These are phyloP conservation scores for Diplocarpon rosae DNA, from an alignment of 2,329 filamentous ascomycete genomes.

Conservation along the genomic window DNA sequence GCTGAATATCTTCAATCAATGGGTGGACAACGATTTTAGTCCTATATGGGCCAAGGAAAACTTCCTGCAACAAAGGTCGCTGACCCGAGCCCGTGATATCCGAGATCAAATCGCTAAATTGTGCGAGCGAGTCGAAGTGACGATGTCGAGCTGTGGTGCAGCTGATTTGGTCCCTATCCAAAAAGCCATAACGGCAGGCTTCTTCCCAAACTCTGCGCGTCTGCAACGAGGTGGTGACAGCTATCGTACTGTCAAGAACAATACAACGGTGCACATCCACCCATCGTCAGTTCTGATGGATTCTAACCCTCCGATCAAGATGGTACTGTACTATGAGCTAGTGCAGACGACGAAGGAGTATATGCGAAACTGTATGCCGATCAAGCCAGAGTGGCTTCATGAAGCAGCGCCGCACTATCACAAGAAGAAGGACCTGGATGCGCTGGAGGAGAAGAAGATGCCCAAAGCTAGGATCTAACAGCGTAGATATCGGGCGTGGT, in stretches of 20 bases:
- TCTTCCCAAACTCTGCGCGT: slow-evolving; percentile 86
- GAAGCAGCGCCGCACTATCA: slow-evolving; percentile 93
- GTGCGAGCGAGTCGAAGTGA: slow-evolving; percentile 86
- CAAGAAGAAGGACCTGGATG: slow-evolving; percentile 82
- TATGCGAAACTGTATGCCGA: slow-evolving; percentile 77
- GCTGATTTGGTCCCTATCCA: slow-evolving; percentile 69
- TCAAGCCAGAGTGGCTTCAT: slow-evolving; percentile 73
- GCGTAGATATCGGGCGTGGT: not conserved
- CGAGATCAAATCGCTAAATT: slow-evolving; percentile 85
- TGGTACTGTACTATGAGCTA: slow-evolving; percentile 78
- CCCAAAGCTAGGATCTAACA: slow-evolving; percentile 35
- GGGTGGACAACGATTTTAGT: slow-evolving; percentile 84
- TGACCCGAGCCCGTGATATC: slow-evolving; percentile 82
- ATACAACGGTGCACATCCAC: slow-evolving; percentile 82
- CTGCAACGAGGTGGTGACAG: slow-evolving; percentile 74
- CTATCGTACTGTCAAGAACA: slow-evolving; percentile 87
- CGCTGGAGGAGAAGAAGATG: slow-evolving; percentile 68
- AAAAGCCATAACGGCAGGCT: slow-evolving; percentile 80
- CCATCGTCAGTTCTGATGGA: slow-evolving; percentile 74
- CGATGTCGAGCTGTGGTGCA: slow-evolving; percentile 55
- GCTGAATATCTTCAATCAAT: slow-evolving; percentile 91
- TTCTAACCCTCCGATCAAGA: slow-evolving; percentile 63
- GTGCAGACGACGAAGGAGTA: slow-evolving; percentile 84
- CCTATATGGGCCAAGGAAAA: slow-evolving; percentile 86
- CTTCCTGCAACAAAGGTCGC: slow-evolving; percentile 81